These are phyloP conservation scores for Paramecium sonneborni DNA, from an alignment of 73 alveolate genomes.

Conservation along the genomic window DNA sequence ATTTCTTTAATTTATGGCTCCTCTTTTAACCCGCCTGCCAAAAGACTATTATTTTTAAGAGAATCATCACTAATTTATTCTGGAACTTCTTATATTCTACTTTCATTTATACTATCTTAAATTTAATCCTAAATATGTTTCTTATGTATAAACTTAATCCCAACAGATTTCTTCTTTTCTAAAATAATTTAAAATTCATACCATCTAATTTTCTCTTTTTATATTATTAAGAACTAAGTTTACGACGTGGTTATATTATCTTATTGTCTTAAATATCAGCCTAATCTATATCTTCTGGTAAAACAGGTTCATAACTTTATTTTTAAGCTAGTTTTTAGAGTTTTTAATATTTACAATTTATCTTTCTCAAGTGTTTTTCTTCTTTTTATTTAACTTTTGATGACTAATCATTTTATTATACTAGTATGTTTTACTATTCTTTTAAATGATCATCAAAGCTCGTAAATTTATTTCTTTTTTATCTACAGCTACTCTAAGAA, in stretches of 20 bases:
- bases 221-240: not conserved
- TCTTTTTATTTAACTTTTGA: not conserved
- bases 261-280: not conserved
- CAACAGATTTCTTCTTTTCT: not conserved
- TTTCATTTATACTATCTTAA: conserved; percentile 1
- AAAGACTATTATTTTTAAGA: not conserved
- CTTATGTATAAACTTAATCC: not conserved
- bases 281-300: not conserved
- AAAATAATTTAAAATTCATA: not conserved
- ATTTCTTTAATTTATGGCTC: not conserved
- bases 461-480: not conserved
- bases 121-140: not conserved
- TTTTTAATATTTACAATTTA: not conserved
- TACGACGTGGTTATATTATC: not conserved
- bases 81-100: not conserved
- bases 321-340: not conserved
- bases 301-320: not conserved
- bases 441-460: not conserved
- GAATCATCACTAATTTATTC: conserved; percentile 10
- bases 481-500: not conserved
- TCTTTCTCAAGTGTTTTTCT: not conserved
- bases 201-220: conserved; percentile 7
- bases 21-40: not conserved
- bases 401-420: not conserved
- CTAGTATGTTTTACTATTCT: not conserved